Conservation (phyloP, 2,329 filamentous ascomycete genomes). For the Drechslerella dactyloides region DNA sequence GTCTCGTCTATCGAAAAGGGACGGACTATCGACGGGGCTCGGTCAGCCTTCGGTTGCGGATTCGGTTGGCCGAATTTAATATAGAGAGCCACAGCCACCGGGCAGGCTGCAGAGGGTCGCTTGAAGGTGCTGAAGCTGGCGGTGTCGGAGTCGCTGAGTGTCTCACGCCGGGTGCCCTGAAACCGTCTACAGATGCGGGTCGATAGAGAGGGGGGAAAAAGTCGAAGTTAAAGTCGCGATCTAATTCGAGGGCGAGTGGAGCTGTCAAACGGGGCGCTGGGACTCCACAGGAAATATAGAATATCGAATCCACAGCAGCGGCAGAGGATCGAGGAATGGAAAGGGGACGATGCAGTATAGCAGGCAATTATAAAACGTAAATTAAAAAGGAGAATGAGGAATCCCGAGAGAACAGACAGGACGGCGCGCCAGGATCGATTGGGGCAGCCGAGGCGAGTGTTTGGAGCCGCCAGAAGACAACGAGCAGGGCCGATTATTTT, state of each 20-base stretch:
- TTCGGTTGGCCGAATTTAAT: conserved; percentile 17
- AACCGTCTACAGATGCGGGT: conserved; percentile 7
- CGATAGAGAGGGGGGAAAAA: neutral
- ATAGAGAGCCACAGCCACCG: conserved; percentile 5
- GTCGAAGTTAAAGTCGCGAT: neutral
- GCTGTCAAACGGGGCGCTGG: conserved; percentile 13
- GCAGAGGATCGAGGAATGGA: neutral
- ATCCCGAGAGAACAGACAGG: conserved; percentile 7
- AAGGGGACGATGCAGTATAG: conserved; percentile 7
- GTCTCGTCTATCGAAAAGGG: conserved; percentile 41
- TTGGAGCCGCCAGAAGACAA: conserved; percentile 10
- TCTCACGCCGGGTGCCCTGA: conserved; percentile 15
- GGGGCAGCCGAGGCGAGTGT: conserved; percentile 41
- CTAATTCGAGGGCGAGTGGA: neutral
- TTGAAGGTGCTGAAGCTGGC: conserved; percentile 1
- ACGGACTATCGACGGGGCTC: conserved; percentile 24
- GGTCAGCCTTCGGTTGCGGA: conserved; percentile 19
- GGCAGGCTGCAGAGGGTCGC: conserved; percentile 1
- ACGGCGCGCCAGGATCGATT: conserved; percentile 41
- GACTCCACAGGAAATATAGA: conserved; percentile 16
- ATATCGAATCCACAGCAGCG: too few relatives aligned
- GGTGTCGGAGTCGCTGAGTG: conserved; percentile 2
- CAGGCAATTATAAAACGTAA: conserved; percentile 11
- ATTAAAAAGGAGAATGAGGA: conserved; percentile 25
- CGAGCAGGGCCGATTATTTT: too few relatives aligned